phyloP scores from a whole-genome alignment of 2,329 filamentous ascomycete species.

The Coleophoma cylindrospora region DNA sequence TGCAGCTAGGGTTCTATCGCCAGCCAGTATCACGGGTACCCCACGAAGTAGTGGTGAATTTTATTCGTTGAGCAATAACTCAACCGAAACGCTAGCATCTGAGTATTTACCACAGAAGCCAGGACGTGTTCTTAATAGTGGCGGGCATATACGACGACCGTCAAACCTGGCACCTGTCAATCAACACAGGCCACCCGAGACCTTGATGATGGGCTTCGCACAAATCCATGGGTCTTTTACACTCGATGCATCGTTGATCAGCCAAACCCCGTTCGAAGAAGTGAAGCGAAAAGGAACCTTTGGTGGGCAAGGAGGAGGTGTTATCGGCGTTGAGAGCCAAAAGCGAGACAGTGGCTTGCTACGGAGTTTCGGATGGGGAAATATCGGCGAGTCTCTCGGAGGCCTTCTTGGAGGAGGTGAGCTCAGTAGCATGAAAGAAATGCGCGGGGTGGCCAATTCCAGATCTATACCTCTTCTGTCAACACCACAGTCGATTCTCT shows the following conservation, averaged over 20 bases:
- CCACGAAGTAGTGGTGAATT: constrained; percentile 92
- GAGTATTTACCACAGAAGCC: constrained; percentile 66
- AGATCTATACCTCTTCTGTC: constrained; percentile 88
- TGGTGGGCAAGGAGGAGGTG: constrained; percentile 79
- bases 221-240: constrained; percentile 91
- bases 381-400: constrained; percentile 80
- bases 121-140: constrained; percentile 37
- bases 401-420: constrained; percentile 83
- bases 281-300: constrained; percentile 93
- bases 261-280: constrained; percentile 85
- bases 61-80: constrained; percentile 92
- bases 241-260: constrained; percentile 85
- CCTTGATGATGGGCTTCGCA: constrained; percentile 96
- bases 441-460: constrained; percentile 81
- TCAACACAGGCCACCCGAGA: constrained; percentile 57
- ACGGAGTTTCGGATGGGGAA: constrained; percentile 81
- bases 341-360: constrained; percentile 78
- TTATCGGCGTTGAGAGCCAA: constrained; percentile 69
- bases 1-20: constrained; percentile 67
- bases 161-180: constrained; percentile 37
- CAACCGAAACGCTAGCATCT: constrained; percentile 85
- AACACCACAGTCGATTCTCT: constrained; percentile 91
- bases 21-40: constrained; percentile 71
- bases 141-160: constrained; percentile 30
- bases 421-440: constrained; percentile 90